Evolutionary conservation across 768 basidiomycete genomes (phyloP).

Genomic region (Lactarius pseudohatsudake): DNA sequence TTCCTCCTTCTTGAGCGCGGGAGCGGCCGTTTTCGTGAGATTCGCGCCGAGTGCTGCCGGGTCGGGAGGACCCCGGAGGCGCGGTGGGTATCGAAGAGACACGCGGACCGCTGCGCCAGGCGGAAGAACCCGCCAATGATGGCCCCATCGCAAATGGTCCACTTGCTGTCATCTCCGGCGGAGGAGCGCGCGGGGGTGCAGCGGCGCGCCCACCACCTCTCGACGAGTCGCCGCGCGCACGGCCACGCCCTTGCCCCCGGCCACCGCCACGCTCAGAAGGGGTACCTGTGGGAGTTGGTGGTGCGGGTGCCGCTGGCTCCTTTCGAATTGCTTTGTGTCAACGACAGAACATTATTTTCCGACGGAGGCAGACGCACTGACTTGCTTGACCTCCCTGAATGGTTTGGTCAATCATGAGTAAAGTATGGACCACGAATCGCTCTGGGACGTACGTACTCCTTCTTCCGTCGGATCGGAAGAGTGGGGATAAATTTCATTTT

Average conservation of each 20-base stretch:
- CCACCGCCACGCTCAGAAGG: conserved; percentile 50
- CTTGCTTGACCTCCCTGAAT: conserved; percentile 63
- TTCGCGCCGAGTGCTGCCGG: conserved; percentile 46
- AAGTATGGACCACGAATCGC: conserved; percentile 25
- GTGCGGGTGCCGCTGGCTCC: conserved; percentile 42
- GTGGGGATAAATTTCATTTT: conserved; percentile 82
- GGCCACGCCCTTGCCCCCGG: conserved; percentile 40
- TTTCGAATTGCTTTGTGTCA: conserved; percentile 37
- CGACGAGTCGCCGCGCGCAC: conserved; percentile 50
- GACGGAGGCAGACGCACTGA: conserved; percentile 8
- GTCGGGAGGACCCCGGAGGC: conserved; percentile 41
- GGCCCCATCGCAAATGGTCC: conserved; percentile 90
- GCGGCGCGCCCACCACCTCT: conserved; percentile 45
- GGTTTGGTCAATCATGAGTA: conserved; percentile 19
- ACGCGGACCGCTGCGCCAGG: conserved; percentile 51
- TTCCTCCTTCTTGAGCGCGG: conserved; percentile 46
- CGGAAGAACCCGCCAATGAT: conserved; percentile 58
- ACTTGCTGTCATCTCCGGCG: conserved; percentile 77
- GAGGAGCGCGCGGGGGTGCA: conserved; percentile 46
- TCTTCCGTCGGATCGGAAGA: conserved; percentile 71
- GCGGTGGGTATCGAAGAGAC: conserved; percentile 55
- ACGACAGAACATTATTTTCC: not conserved
- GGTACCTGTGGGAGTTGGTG: conserved; percentile 36
- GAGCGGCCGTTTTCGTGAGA: conserved; percentile 50
- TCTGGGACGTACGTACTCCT: conserved; percentile 66